phyloP scores from a whole-genome alignment of 1,284 basidiomycete genomes.

The Dichomitus squalens region DNA sequence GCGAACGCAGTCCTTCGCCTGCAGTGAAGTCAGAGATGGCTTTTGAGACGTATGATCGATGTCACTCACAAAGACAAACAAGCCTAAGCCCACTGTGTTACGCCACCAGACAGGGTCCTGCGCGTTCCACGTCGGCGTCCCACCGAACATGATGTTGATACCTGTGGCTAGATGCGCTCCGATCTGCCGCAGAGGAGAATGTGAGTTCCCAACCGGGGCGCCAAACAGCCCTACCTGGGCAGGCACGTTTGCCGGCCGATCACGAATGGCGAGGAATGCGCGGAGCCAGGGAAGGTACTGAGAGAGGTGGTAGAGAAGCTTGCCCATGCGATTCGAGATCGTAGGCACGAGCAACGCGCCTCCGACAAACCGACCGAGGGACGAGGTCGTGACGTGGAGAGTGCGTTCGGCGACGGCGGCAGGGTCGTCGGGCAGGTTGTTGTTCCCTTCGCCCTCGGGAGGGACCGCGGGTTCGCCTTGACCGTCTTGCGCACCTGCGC shows the following conservation, averaged over 20 bases:
- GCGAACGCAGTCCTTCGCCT: slow-evolving; percentile 68
- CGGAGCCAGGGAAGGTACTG: slow-evolving; percentile 49
- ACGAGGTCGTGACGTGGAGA: slow-evolving; percentile 56
- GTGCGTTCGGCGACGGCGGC: slow-evolving; percentile 55
- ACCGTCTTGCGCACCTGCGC: slow-evolving; percentile 3
- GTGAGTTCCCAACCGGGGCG: slow-evolving; percentile 2
- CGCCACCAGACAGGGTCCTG: slow-evolving; percentile 82
- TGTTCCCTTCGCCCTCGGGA: slow-evolving; percentile 24
- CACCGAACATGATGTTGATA: slow-evolving; percentile 52
- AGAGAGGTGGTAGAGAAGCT: slow-evolving; percentile 57
- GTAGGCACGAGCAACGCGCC: slow-evolving; percentile 67
- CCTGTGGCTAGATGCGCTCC: slow-evolving; percentile 39
- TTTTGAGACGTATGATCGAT: neutral
- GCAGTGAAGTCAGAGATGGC: neutral
- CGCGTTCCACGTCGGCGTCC: slow-evolving; percentile 60
- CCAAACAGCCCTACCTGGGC: slow-evolving; percentile 18
- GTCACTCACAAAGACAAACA: slow-evolving; percentile 62
- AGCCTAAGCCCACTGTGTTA: slow-evolving; percentile 67
- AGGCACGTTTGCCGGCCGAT: slow-evolving; percentile 26
- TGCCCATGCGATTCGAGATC: slow-evolving; percentile 66
- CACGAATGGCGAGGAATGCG: slow-evolving; percentile 55
- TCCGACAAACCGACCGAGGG: slow-evolving; percentile 63
- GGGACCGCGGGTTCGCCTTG: slow-evolving; percentile 10
- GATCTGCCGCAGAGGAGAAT: slow-evolving; percentile 21
- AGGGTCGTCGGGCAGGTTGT: slow-evolving; percentile 27